Evolutionary conservation across 2,329 filamentous ascomycete species (phyloP), one percentile per base, ranked within the genome.

Genomic region (Didymella glomerata): DNA sequence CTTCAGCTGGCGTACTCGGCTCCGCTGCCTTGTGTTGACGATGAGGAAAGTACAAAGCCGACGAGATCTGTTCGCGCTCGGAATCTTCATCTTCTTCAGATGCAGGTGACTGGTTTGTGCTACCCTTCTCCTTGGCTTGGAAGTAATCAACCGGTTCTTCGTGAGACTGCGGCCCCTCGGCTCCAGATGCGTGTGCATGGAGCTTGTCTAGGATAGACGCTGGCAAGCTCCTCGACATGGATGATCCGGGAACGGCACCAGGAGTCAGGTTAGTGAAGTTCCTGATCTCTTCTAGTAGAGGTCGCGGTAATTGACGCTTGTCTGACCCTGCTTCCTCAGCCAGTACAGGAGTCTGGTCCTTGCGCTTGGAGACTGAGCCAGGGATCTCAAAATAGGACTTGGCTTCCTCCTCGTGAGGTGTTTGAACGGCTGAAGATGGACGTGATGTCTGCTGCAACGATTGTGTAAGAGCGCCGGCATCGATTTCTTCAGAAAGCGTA

Each of bases 31-130:
- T 77, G 45, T 83, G 73, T 60, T 84, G 82, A 68, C 91, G 88
- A 79, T 94, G 91, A 41, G 91, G 91, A 47, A 93, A 83, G 73
- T 95, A 95, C 40, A 93, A 83, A 24, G 91, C 91, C 30, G 90
- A 94, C n/a, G 90, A 92, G 62, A 95, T 93, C 76, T 94, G 91
- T 75, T 95, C 91, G 73, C 91, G 88, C 57, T 91, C 89, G 14
- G 90, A 93, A 32, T 86, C 84, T n/a, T 86, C 83, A 20, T 70
- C 68, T 47, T 85, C 84, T 32, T 83, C 84, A n/a, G 74, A 76
- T 24, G 62, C 66, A 30, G 67, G 70, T 13, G 73, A 72, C 18
- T 46, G 69, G 25, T 70, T 69, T 56, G 54, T 57, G 40, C 50
- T 67, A 45, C 68, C 63, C 13, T 64, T 63, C 3, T 50, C 55